phyloP scores from a whole-genome alignment of 768 basidiomycete species.

The Boletus rubescentipes region DNA sequence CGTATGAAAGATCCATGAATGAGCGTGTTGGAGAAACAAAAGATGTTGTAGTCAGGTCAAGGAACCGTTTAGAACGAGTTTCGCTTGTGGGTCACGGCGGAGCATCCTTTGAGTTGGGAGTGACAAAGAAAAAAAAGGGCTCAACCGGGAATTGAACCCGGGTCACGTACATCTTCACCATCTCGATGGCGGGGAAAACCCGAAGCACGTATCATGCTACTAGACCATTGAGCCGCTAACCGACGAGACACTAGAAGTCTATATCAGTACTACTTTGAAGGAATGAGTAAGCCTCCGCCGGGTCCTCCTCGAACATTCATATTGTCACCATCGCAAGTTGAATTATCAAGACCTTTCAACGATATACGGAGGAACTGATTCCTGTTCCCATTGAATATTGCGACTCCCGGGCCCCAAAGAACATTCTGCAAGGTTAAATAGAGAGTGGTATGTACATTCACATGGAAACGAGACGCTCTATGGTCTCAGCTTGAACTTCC shows the following conservation, averaged over 20 bases:
- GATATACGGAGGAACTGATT: too few relatives aligned
- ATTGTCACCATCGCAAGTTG: too few relatives aligned
- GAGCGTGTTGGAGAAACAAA: background rate
- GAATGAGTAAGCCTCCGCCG: too few relatives aligned
- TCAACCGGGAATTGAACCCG: slow-evolving; percentile 37
- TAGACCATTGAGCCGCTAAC: slow-evolving; percentile 31
- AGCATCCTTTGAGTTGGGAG: slow-evolving; percentile 18
- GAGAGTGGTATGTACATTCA: too few relatives aligned
- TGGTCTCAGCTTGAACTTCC: background rate
- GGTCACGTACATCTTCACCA: slow-evolving; percentile 37
- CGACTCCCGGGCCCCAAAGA: too few relatives aligned
- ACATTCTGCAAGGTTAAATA: too few relatives aligned
- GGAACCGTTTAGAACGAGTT: background rate
- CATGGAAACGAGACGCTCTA: too few relatives aligned
- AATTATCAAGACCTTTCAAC: too few relatives aligned
- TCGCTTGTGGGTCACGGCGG: background rate
- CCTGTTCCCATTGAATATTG: too few relatives aligned
- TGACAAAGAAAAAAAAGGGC: slow-evolving; percentile 6
- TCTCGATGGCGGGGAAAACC: slow-evolving; percentile 15
- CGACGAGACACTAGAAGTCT: too few relatives aligned
- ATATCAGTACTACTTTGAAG: too few relatives aligned
- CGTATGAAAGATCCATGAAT: slow-evolving; percentile 14
- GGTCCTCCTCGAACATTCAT: too few relatives aligned
- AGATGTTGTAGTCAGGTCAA: slow-evolving; percentile 1
- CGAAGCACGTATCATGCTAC: slow-evolving; percentile 38